These are phyloP conservation scores for Pyracantha coccinea DNA, from an alignment of 331 rosid genomes.

Conservation along the genomic window DNA sequence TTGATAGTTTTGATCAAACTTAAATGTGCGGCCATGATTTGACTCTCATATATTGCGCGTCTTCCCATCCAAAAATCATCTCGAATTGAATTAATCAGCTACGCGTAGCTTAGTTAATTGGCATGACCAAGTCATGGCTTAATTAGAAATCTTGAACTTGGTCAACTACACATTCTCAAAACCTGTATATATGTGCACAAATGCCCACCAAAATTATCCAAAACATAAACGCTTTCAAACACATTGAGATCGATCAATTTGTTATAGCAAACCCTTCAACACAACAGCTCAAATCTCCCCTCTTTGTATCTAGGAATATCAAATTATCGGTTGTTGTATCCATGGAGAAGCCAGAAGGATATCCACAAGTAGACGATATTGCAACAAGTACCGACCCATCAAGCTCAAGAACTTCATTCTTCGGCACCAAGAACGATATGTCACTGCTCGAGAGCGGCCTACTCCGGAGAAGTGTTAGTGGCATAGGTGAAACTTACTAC, in stretches of 20 bases:
- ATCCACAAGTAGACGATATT: neutral
- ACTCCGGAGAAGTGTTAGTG: neutral
- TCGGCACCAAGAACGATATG: conserved; percentile 12
- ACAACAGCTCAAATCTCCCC: neutral
- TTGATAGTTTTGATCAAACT: neutral
- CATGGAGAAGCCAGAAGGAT: neutral
- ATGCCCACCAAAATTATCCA: neutral
- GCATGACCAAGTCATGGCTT: neutral
- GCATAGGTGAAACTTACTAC: neutral
- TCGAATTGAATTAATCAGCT: neutral
- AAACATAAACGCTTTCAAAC: neutral
- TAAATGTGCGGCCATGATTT: neutral
- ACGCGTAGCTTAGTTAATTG: neutral
- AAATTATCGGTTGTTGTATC: neutral
- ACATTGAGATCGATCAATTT: neutral
- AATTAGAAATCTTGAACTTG: neutral
- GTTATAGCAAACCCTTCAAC: neutral
- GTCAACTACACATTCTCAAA: neutral
- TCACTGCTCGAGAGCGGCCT: conserved; percentile 16
- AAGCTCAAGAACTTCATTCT: neutral
- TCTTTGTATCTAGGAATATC: neutral
- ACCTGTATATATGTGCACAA: neutral
- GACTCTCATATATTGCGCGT: neutral
- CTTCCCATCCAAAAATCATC: neutral
- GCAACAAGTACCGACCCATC: neutral